Conservation (phyloP, 352 stramenopile genomes). For the Achlya hypogyna region DNA sequence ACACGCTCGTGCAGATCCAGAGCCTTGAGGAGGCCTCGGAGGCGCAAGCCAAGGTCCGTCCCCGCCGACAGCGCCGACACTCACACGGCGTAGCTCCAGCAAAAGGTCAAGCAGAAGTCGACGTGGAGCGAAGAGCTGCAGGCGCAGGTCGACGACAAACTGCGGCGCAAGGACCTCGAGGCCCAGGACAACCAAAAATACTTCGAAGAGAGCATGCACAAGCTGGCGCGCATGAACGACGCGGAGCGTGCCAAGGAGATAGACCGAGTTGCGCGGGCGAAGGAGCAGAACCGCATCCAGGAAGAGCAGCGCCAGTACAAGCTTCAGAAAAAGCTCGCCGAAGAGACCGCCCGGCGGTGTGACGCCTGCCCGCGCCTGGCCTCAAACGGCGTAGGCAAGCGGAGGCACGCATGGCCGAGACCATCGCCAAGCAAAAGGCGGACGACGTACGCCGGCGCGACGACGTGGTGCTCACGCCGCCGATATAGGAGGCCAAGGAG, state of each 20-base stretch:
- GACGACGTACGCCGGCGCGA: slow-evolving; percentile 25
- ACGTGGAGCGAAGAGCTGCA: slow-evolving; percentile 39
- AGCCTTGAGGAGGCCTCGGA: slow-evolving; percentile 60
- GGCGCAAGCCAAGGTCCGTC: slow-evolving; percentile 22
- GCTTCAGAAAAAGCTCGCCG: slow-evolving; percentile 39
- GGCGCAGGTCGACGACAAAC: slow-evolving; percentile 43
- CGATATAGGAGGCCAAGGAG: slow-evolving; percentile 29
- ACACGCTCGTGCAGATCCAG: slow-evolving; percentile 74
- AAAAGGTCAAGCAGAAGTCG: slow-evolving; percentile 26
- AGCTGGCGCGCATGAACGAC: slow-evolving; percentile 33
- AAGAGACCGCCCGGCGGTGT: slow-evolving; percentile 22
- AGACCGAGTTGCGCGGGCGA: slow-evolving; percentile 37
- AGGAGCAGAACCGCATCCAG: slow-evolving; percentile 59
- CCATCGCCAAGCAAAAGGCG: slow-evolving; percentile 40
- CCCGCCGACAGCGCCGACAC: not conserved
- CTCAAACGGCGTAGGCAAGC: not conserved
- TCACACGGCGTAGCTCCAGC: slow-evolving; percentile 11
- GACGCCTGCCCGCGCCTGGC: not conserved
- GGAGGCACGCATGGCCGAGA: slow-evolving; percentile 40
- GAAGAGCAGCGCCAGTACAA: slow-evolving; percentile 56
- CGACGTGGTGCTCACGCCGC: not conserved
- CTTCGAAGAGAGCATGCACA: slow-evolving; percentile 41
- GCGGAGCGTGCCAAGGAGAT: slow-evolving; percentile 51
- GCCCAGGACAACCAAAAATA: slow-evolving; percentile 37
- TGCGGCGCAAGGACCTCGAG: slow-evolving; percentile 29